Base-by-base conservation (phyloP, 441 rosid genomes). In the Daphne laureola region DNA sequence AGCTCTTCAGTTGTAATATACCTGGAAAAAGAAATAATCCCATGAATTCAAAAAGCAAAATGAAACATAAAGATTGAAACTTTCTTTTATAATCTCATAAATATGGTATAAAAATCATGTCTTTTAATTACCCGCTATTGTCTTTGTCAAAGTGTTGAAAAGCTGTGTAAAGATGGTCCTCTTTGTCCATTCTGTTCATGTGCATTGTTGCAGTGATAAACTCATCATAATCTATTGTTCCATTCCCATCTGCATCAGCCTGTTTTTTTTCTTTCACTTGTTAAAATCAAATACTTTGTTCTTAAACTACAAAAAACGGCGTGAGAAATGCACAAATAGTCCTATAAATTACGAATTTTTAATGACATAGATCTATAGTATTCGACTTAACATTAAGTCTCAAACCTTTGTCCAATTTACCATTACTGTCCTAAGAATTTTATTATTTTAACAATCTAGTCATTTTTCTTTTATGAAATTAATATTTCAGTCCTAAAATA, bases 231-330 rank as follows among this genome's bases (percentile, higher is more conserved):
- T 92, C 98, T 46, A 93, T 93, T 12, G 86, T 83, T 52, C 98
- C 98, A 49, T 93, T 78, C 50, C 97, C 97, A 40, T 89, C 98
- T 3, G 89, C 95, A 70, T 89, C 98, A 46, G 95, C 96, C 98
- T 91, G 54, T 61, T 40, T 55, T 45, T 13, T 55, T 16, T 8
- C 0, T 3, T 21, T 49, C 50, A 43, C 13, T 15, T 36, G 43
- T 25, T 14, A 26, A 9, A n/a, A 9, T 2, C 14, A 16, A 7
- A 12, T 41, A 15, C 18, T 4, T 12, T 46, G 23, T 21, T 21
- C 25, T 21, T 21, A 21, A 21, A 21, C 25, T 17, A 8, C 26
- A 9, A 17, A 12, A 4, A n/a, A n/a, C n/a, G n/a, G n/a, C n/a
- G n/a, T n/a, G n/a, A n/a, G n/a, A n/a, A n/a, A n/a, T n/a, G n/a